phyloP scores from a whole-genome alignment of 441 rosid genomes.

The Sinapis alba region DNA sequence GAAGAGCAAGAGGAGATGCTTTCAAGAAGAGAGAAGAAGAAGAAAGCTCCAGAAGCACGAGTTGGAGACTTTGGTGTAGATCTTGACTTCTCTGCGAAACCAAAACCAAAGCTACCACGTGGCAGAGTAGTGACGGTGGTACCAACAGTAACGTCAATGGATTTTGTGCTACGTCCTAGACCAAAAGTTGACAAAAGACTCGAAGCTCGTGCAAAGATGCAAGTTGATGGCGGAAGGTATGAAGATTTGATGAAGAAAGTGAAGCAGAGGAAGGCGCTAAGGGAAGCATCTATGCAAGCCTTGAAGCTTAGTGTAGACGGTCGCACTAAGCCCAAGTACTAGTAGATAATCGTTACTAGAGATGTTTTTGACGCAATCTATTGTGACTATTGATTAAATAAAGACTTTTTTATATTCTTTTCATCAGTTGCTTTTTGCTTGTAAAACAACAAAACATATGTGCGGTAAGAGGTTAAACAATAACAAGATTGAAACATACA shows the following conservation, averaged over 20 bases:
- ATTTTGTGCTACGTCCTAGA: constrained; percentile 73
- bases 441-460: neutral
- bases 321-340: constrained; percentile 34
- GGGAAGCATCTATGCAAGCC: constrained; percentile 49
- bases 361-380: neutral
- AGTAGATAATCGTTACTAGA: neutral
- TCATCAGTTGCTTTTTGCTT: neutral
- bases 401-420: neutral
- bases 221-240: neutral
- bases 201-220: constrained; percentile 55
- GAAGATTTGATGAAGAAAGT: constrained; percentile 52
- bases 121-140: constrained; percentile 47
- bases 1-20: constrained; percentile 48
- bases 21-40: constrained; percentile 55
- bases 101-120: constrained; percentile 48
- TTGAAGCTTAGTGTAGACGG: constrained; percentile 72
- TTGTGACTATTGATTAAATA: neutral
- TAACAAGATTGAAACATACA: too few relatives aligned
- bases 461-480: neutral
- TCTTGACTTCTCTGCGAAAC: constrained; percentile 58
- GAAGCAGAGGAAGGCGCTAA: constrained; percentile 64
- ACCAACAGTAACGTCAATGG: constrained; percentile 80
- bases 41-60: constrained; percentile 45
- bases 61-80: constrained; percentile 70
- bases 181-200: constrained; percentile 66